Evolutionary conservation across 2,329 filamentous ascomycete genomes (phyloP).

Genomic region (Beauveria caledonica): DNA sequence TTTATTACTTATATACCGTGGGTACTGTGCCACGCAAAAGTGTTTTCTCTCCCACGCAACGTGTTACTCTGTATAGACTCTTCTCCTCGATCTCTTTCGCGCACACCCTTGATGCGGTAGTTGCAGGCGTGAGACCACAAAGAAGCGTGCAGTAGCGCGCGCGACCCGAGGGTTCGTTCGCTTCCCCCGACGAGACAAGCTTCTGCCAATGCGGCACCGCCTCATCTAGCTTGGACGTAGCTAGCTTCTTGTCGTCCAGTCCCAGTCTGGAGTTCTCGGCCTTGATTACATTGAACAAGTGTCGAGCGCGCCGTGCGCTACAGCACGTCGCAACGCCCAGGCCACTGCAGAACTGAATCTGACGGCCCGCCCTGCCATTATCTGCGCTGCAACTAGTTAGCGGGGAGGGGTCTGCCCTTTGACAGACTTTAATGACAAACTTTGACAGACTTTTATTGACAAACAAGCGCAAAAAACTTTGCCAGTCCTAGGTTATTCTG

Average conservation of each 20-base stretch:
- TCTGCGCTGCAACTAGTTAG: not conserved
- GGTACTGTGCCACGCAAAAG: not conserved
- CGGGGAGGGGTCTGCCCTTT: not conserved
- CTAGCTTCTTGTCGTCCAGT: not conserved
- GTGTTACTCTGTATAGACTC: slow-evolving; percentile 8
- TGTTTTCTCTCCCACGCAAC: not conserved
- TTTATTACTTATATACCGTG: not conserved
- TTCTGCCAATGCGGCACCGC: no score
- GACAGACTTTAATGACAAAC: no score
- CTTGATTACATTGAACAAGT: no score
- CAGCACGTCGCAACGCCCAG: not conserved
- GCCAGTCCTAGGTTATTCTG: not conserved
- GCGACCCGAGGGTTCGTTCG: not conserved
- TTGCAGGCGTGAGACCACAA: not conserved
- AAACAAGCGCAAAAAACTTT: not conserved
- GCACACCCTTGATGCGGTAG: not conserved
- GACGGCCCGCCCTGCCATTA: not conserved
- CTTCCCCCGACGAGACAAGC: no score
- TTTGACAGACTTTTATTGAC: no score
- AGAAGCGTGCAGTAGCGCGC: not conserved
- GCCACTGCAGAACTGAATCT: not conserved
- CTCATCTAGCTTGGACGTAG: no score
- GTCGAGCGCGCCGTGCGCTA: not conserved
- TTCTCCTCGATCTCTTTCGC: not conserved
- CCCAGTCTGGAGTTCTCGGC: not conserved